A percentile compares a stretch with the other conserved stretches of the same genome.
Conservation (phyloP, 371 early-diverging fungal genomes). For the Entomophthora muscae region DNA sequence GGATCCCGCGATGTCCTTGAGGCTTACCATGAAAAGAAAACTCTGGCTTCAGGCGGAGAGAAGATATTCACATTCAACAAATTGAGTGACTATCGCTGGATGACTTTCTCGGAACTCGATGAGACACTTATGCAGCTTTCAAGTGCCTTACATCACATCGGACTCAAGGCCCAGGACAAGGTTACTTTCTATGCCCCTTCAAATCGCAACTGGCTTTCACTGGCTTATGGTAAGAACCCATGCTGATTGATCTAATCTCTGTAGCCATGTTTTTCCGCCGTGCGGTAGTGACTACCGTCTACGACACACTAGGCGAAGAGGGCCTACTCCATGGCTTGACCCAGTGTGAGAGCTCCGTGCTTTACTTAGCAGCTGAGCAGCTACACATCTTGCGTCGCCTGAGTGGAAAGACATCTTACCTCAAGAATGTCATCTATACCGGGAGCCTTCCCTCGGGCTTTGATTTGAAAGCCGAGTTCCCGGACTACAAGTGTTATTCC, state of each 20-base stretch:
- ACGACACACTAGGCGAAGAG: slow-evolving; percentile 81
- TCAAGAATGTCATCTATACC: slow-evolving; percentile 56
- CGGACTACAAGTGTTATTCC: slow-evolving; percentile 23
- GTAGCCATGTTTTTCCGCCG: slow-evolving; percentile 38
- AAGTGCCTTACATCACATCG: slow-evolving; percentile 33
- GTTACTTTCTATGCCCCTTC: slow-evolving; percentile 7
- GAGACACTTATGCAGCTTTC: slow-evolving; percentile 29
- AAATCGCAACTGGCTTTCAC: slow-evolving; percentile 16
- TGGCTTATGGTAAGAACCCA: slow-evolving; percentile 20
- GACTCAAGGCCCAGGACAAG: slow-evolving; percentile 3
- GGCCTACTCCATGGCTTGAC: slow-evolving; percentile 70
- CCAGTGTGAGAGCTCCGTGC: slow-evolving; percentile 52
- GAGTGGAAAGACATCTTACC: slow-evolving; percentile 29
- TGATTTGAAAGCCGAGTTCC: slow-evolving; percentile 11
- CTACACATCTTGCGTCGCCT: slow-evolving; percentile 45
- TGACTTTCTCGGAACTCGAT: slow-evolving; percentile 38
- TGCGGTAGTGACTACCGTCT: slow-evolving; percentile 65
- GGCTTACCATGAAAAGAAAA: slow-evolving; percentile 42
- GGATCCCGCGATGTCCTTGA: slow-evolving; percentile 46
- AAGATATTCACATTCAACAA: slow-evolving; percentile 68
- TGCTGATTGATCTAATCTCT: slow-evolving; percentile 13
- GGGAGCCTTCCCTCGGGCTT: slow-evolving; percentile 15
- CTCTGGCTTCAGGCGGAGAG: slow-evolving; percentile 36
- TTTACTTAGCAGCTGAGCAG: slow-evolving; percentile 67
- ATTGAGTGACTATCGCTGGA: slow-evolving; percentile 42